Evolutionary conservation across 2,329 filamentous ascomycete species (phyloP).

Genomic region (Akanthomyces muscarius): DNA sequence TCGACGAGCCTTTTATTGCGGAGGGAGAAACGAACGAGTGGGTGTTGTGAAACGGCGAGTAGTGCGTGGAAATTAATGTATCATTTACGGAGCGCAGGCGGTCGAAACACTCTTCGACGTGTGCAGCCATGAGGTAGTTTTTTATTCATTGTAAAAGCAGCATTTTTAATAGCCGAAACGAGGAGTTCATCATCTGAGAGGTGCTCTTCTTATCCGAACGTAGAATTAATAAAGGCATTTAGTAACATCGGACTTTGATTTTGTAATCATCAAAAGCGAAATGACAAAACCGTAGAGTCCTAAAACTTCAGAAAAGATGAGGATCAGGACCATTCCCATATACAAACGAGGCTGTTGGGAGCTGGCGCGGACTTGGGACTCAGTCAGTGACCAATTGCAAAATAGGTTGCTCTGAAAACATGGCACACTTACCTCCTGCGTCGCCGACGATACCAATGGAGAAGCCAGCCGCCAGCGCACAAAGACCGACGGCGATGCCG

Average conservation of each 20-base stretch:
- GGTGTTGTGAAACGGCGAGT: constrained; percentile 51
- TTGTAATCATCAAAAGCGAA: constrained; percentile 46
- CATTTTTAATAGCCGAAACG: background rate
- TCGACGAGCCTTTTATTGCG: constrained; percentile 86
- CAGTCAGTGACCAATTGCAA: background rate
- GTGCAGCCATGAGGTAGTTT: background rate
- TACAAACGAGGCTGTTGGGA: constrained; percentile 45
- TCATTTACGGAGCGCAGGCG: background rate
- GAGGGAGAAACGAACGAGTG: constrained; percentile 76
- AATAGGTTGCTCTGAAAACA: background rate
- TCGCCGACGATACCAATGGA: constrained; percentile 46
- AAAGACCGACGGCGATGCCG: constrained; percentile 41
- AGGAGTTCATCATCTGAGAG: background rate
- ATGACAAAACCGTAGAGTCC: constrained; percentile 46
- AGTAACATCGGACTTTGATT: constrained; percentile 36
- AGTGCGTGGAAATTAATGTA: background rate
- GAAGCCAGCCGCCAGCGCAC: constrained; percentile 43
- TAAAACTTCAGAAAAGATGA: constrained; percentile 45
- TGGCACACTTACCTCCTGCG: constrained; percentile 35
- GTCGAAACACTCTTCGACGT: background rate
- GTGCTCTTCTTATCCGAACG: too few species aligned
- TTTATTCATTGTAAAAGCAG: background rate
- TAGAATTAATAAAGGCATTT: constrained; percentile 27
- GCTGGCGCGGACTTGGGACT: constrained; percentile 38
- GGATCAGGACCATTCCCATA: constrained; percentile 44